Conservation (phyloP, 495 filamentous ascomycete genomes). For the Hypoxylon rickii region DNA sequence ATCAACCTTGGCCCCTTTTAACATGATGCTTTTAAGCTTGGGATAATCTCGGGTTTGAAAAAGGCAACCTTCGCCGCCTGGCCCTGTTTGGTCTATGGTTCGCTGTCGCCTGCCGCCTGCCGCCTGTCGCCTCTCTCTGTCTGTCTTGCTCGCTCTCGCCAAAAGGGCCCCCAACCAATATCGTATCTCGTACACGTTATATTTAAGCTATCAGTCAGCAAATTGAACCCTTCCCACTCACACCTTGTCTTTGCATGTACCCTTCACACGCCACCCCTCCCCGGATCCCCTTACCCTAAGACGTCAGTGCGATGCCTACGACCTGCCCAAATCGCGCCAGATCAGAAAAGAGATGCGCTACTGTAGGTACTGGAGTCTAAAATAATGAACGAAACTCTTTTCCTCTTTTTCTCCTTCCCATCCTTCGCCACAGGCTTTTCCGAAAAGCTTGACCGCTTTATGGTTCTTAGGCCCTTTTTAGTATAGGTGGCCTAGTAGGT, state of each 20-base stretch:
- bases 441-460: conserved; percentile 28
- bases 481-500: too few relatives aligned
- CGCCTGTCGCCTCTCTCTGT: too few relatives aligned
- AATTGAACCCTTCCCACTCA: too few relatives aligned
- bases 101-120: too few relatives aligned
- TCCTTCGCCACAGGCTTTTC: background rate
- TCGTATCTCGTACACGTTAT: conserved; percentile 16
- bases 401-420: conserved; percentile 4
- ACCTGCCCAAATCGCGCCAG: too few relatives aligned
- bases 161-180: conserved; percentile 30
- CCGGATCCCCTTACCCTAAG: too few relatives aligned
- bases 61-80: conserved; percentile 27
- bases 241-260: too few relatives aligned
- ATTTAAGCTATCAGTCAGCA: conserved; percentile 24
- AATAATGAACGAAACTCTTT: background rate
- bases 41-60: conserved; percentile 42
- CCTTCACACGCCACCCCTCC: too few relatives aligned
- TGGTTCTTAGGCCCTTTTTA: too few relatives aligned
- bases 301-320: conserved; percentile 14
- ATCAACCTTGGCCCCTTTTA: conserved; percentile 40
- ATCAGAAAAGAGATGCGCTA: conserved; percentile 19
- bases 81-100: too few relatives aligned
- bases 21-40: conserved; percentile 34
- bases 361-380: conserved; percentile 16
- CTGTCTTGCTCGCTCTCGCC: too few relatives aligned